Base-by-base conservation (phyloP, 2,329 filamentous ascomycete genomes). In the Colletotrichum echinochloae region DNA sequence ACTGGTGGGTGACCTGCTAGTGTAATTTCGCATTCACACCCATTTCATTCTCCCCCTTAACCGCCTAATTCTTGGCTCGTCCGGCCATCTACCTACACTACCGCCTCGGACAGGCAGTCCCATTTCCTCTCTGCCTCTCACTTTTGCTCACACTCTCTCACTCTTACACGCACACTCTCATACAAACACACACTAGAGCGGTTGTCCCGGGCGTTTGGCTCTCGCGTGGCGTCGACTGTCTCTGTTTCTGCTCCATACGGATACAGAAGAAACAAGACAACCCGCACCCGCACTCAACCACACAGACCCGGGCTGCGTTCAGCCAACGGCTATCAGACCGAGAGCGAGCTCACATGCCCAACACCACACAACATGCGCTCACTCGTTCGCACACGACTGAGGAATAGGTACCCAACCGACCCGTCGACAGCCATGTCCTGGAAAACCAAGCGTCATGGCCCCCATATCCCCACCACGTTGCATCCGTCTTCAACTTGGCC, bases 401-500 rank as follows among this genome's bases (percentile, higher is more conserved):
- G n/a, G n/a, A n/a, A 44, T 41, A 8, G 18, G 14, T 39, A 14
- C 35, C 35, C 37, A 3, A 49, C n/a, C 46, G 2, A 52, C 30
- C 18, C 20, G n/a, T 14, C 57, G n/a, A 60, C 33, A 3, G 20
- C 52, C 6, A 26, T 7, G 18, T 18, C 44, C 35, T 8, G 18
- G 26, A 26, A 59, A 23, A 26, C 7, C 35, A 23, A 48, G 20
- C 52, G 46, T 44, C 56, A 35, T 57, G 46, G 46, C 64, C 51
- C 52, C n/a, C n/a, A n/a, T 23, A 55, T 49, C 37, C 52, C 44
- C 46, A 52, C 44, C 52, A 63, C 37, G 68, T 62, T 41, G 57
- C 64, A 63, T 44, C 52, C 51, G 57, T 39, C 48, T 68, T 39
- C 52, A 54, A 67, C 57, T 54, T 52, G 59, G 52, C 59, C 51